Conservation (phyloP, 352 stramenopile genomes). For the Globisporangium carolinianum region DNA sequence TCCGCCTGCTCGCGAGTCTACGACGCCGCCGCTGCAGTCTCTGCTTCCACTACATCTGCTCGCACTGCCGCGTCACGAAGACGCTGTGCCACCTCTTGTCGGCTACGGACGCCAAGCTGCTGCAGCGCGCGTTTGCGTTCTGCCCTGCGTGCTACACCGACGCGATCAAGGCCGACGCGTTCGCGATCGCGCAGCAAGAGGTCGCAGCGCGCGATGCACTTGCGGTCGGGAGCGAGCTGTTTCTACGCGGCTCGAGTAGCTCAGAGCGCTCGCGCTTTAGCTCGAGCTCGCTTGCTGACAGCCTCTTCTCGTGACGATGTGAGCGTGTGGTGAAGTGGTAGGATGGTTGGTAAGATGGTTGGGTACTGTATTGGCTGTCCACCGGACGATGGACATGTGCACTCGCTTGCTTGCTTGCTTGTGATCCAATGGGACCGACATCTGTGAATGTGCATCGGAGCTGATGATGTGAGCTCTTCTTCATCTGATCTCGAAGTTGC, state of each 20-base stretch:
- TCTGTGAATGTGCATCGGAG: too few species aligned
- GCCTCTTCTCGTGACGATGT: not conserved
- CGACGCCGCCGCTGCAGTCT: conserved; percentile 5
- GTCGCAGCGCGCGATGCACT: conserved; percentile 4
- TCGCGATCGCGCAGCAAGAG: conserved; percentile 20
- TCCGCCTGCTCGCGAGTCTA: conserved; percentile 3
- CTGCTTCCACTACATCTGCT: conserved; percentile 9
- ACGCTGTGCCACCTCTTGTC: conserved; percentile 3
- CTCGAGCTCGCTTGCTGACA: not conserved
- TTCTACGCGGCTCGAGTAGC: not conserved
- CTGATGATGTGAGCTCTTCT: too few species aligned
- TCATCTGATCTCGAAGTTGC: too few species aligned
- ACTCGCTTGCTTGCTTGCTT: too few species aligned
- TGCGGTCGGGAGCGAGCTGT: conserved; percentile 5
- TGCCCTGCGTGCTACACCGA: conserved; percentile 17
- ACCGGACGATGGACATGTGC: too few species aligned
- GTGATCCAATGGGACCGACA: too few species aligned
- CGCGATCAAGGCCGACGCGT: conserved; percentile 11
- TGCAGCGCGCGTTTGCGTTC: conserved; percentile 10
- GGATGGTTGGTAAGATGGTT: too few species aligned
- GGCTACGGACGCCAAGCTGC: not conserved
- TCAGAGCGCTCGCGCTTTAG: conserved; percentile 3
- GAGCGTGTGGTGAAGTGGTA: too few species aligned
- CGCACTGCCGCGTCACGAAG: conserved; percentile 7
- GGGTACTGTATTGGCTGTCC: too few species aligned